These are phyloP conservation scores for Verbascum thapsus DNA, from an alignment of 257 asterid genomes.

Conservation along the genomic window DNA sequence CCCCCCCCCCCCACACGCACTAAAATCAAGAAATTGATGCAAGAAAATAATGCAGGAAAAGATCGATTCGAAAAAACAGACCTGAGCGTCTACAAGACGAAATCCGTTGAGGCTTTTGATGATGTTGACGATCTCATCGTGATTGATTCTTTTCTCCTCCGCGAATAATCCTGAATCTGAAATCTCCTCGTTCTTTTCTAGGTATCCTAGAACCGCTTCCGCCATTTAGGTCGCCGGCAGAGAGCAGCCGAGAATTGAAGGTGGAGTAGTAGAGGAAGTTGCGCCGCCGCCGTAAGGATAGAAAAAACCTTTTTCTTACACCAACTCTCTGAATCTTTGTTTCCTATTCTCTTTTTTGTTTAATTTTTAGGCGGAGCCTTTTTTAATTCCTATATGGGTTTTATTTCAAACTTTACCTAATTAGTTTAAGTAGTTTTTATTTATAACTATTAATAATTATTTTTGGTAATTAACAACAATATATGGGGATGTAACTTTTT, in stretches of 20 bases:
- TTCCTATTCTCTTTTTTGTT: too few species aligned
- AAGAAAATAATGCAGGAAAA: constrained; percentile 6
- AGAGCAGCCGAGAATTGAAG: constrained; percentile 18
- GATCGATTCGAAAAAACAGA: constrained; percentile 4
- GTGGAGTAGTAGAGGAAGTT: background rate
- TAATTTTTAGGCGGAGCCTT: too few species aligned
- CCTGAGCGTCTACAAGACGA: constrained; percentile 73
- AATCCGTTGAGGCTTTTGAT: constrained; percentile 84
- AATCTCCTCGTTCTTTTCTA: constrained; percentile 61
- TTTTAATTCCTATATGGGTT: too few species aligned
- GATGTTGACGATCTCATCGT: constrained; percentile 81
- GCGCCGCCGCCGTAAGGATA: constrained; percentile 25
- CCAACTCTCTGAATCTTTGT: too few species aligned
- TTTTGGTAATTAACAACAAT: too few species aligned
- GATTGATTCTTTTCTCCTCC: constrained; percentile 62
- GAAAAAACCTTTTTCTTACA: background rate
- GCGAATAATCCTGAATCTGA: constrained; percentile 74
- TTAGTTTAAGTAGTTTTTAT: too few species aligned
- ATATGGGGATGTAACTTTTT: too few species aligned
- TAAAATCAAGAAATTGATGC: background rate
- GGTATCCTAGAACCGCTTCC: constrained; percentile 71
- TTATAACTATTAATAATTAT: too few species aligned
- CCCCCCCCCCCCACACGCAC: too few species aligned
- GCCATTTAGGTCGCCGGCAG: constrained; percentile 48
- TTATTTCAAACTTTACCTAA: too few species aligned